These are phyloP conservation scores for Kodamaea sp. DNA, from an alignment of 1,139 yeast genomes.

Conservation along the genomic window DNA sequence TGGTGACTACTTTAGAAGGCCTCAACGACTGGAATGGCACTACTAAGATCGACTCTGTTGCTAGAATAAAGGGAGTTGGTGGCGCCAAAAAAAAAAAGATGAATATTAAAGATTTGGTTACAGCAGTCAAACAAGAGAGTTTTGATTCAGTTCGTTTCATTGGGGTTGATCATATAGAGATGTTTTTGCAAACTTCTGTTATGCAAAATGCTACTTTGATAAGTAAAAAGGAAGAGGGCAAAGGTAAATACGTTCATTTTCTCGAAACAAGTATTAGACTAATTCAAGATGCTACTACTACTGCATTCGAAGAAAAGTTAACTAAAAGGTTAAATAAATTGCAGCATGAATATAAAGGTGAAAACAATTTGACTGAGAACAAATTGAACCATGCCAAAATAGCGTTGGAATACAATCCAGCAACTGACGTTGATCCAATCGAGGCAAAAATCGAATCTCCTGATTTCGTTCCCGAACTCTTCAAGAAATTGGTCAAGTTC, in stretches of 20 bases:
- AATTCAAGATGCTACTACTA: conserved; percentile 16
- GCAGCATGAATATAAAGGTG: conserved; percentile 5
- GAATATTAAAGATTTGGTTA: too few relatives aligned
- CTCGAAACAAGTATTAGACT: conserved; percentile 13
- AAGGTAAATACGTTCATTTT: conserved; percentile 11
- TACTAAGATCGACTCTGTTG: too few relatives aligned
- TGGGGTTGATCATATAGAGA: conserved; percentile 26
- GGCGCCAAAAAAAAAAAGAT: too few relatives aligned
- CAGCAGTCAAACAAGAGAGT: too few relatives aligned
- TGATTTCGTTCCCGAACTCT: conserved; percentile 6
- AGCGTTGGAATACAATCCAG: conserved; percentile 9
- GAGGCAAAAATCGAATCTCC: neutral
- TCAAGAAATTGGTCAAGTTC: conserved; percentile 16
- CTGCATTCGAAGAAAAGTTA: conserved; percentile 8
- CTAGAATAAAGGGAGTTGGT: too few relatives aligned
- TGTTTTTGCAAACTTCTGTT: conserved; percentile 15
- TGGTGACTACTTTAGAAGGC: conserved; percentile 20
- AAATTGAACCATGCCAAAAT: conserved; percentile 11
- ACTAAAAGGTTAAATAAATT: conserved; percentile 5
- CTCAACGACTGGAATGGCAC: conserved; percentile 6
- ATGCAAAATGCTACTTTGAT: conserved; percentile 9
- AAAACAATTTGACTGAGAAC: neutral
- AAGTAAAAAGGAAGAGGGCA: conserved; percentile 8
- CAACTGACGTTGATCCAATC: neutral
- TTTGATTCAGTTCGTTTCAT: neutral